Evolutionary conservation across 305 asterid species (phyloP).

Genomic region (Fraxinus albicans): DNA sequence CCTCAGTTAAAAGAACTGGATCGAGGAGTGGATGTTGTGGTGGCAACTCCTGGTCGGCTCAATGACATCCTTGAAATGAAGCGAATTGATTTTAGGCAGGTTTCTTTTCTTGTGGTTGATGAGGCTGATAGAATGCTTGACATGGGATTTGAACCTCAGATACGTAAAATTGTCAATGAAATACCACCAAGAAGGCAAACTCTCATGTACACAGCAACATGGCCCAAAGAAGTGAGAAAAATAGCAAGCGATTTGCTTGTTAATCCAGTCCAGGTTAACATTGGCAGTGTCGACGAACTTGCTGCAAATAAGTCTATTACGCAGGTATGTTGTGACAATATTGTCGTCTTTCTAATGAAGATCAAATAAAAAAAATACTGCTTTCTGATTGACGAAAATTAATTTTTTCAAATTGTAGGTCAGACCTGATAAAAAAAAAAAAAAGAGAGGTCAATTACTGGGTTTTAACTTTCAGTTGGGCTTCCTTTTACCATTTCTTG

Average conservation of each 20-base stretch:
- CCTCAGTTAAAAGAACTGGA: constrained; percentile 86
- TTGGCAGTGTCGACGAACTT: constrained; percentile 92
- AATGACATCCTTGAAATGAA: constrained; percentile 97
- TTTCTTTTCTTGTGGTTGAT: constrained; percentile 91
- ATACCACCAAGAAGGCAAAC: constrained; percentile 97
- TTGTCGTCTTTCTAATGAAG: constrained; percentile 12
- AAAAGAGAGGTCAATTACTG: background rate
- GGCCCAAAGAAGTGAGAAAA: constrained; percentile 96
- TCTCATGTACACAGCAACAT: constrained; percentile 97
- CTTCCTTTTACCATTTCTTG: background rate
- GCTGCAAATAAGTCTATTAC: constrained; percentile 93
- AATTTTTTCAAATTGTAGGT: background rate
- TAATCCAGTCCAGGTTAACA: constrained; percentile 90
- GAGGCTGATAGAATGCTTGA: constrained; percentile 99
- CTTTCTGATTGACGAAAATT: background rate
- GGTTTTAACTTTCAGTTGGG: background rate
- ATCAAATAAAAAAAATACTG: constrained; percentile 3
- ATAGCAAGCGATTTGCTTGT: constrained; percentile 88
- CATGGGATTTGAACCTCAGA: constrained; percentile 99
- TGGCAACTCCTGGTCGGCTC: constrained; percentile 98
- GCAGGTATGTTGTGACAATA: constrained; percentile 49
- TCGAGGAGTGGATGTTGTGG: constrained; percentile 89
- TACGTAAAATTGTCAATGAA: constrained; percentile 89
- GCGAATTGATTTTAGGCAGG: constrained; percentile 83
- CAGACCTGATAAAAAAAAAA: background rate